A percentile compares a stretch with the other conserved stretches of the same genome.
These are phyloP conservation scores for Cajanus cajan DNA, from an alignment of 306 rosid genomes.

Conservation along the genomic window DNA sequence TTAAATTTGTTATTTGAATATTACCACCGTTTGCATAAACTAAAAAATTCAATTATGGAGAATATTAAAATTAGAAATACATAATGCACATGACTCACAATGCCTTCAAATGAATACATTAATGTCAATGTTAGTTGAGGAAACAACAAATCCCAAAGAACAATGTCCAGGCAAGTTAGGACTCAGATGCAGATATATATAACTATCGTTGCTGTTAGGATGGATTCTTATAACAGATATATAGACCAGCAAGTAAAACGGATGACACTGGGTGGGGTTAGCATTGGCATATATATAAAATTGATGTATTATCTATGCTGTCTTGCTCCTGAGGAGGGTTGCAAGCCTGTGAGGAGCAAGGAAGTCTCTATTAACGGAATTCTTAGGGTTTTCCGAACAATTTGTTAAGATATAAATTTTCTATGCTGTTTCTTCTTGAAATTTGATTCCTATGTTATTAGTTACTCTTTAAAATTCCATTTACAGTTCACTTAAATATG, in stretches of 20 bases:
- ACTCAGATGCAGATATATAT: not conserved
- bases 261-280: no score
- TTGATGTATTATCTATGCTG: not conserved
- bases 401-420: not conserved
- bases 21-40: not conserved
- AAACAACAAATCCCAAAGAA: not conserved
- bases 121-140: not conserved
- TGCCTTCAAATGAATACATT: not conserved
- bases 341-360: not conserved
- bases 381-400: not conserved
- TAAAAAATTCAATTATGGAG: conserved; percentile 20
- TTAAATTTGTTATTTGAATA: not conserved
- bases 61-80: not conserved
- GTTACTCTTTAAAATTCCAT: not conserved
- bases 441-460: not conserved
- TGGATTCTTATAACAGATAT: not conserved
- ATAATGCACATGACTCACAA: not conserved
- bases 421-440: not conserved
- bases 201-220: not conserved
- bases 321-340: not conserved
- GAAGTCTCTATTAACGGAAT: not conserved
- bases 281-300: not conserved
- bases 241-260: not conserved
- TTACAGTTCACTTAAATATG: not conserved
- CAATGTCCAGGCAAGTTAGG: not conserved